Evolutionary conservation across 176 grass and related monocot genomes (phyloP), one percentile per base, ranked within the genome.

Genomic region (Raddia guianensis): DNA sequence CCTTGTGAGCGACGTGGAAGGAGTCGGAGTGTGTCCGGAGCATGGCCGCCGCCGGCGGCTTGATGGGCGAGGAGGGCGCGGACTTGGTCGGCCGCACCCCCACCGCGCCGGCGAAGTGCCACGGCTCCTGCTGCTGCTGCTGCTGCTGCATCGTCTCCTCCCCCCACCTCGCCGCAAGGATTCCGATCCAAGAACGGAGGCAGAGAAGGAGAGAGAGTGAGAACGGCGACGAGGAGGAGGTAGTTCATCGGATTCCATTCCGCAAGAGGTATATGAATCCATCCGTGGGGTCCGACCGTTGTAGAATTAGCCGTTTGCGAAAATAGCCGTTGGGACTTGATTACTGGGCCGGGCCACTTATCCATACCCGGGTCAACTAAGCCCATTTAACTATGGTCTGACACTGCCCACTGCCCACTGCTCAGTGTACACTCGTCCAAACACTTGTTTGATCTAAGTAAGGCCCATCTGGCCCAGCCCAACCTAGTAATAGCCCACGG

Each of bases 1-100:
- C 93, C 86, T 99, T 99, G 88, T 95, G 96, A 49, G 82, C 83
- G 69, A 90, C 79, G 58, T 99, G 96, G 84, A 94, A 99, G 68
- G 91, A 79, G 60, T 95, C 90, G 59, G 92, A 88, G 55, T 88
- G 70, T 12, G 86, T 87, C 14, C 86, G 76, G 37, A 79, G 63
- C 76, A 93, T 82, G 77, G 49, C 12, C 2, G 82, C 2, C 55
- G 32, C 45, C 66, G 73, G 88, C 66, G 73, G 88, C 81, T 91
- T 94, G 69, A 94, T 75, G 72, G 92, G 92, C 12, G 92, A 94
- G 89, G 89, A 91, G 19, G 92, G 92, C 0, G 92, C 89, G 6
- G 92, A 94, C 64, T 91, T 91, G 68, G 81, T 80, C 34, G 89
- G 86, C 15, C 89, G 72, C 46, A 94, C 70, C 63, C 82, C 75